These are phyloP conservation scores for Metarhizium rileyi DNA, from an alignment of 2,329 filamentous ascomycete species.

Conservation along the genomic window DNA sequence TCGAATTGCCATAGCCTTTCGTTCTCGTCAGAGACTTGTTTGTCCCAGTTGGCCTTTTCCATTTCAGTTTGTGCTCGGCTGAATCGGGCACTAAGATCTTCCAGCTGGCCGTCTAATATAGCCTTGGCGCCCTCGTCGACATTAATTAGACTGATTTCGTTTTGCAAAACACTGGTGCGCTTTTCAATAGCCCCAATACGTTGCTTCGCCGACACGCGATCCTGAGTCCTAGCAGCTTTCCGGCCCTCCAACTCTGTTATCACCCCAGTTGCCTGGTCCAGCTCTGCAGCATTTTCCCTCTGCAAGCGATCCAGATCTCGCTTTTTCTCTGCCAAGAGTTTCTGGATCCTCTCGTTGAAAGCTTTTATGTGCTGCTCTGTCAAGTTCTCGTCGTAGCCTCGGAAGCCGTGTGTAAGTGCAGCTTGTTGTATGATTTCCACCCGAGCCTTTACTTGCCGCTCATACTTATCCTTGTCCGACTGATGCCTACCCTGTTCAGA, in stretches of 20 bases:
- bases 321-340: slow-evolving; percentile 68
- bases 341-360: slow-evolving; percentile 71
- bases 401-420: slow-evolving; percentile 66
- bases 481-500: slow-evolving; percentile 67
- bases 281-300: slow-evolving; percentile 62
- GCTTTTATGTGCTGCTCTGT: slow-evolving; percentile 62
- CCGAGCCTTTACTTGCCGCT: slow-evolving; percentile 65
- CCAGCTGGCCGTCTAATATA: slow-evolving; percentile 62
- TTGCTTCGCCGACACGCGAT: slow-evolving; percentile 62
- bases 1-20: slow-evolving; percentile 59
- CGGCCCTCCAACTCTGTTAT: slow-evolving; percentile 67
- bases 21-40: slow-evolving; percentile 57
- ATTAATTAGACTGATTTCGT: slow-evolving; percentile 59
- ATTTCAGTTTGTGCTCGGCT: slow-evolving; percentile 53
- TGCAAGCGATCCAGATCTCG: slow-evolving; percentile 65
- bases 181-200: slow-evolving; percentile 66
- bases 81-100: slow-evolving; percentile 57
- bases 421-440: slow-evolving; percentile 68
- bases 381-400: slow-evolving; percentile 73
- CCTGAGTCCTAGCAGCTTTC: slow-evolving; percentile 62
- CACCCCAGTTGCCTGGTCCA: slow-evolving; percentile 59
- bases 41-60: slow-evolving; percentile 57
- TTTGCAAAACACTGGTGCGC: slow-evolving; percentile 56
- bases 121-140: slow-evolving; percentile 81
- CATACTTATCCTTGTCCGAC: slow-evolving; percentile 79